phyloP scores from a whole-genome alignment of 2,329 filamentous ascomycete genomes.

The Knoxdaviesia proteae region DNA sequence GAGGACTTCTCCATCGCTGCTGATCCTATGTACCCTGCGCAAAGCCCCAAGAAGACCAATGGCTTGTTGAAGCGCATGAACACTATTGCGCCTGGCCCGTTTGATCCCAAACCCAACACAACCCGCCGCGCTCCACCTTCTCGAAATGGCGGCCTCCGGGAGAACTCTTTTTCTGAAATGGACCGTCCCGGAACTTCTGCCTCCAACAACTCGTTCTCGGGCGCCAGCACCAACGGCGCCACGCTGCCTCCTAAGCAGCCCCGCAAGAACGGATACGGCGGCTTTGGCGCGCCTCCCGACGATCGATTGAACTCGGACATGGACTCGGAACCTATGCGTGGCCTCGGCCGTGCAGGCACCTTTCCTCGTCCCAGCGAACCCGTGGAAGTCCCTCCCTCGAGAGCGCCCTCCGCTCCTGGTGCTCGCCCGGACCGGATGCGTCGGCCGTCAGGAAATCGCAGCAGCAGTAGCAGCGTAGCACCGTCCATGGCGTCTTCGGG shows the following conservation, averaged over 20 bases:
- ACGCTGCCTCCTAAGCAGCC: constrained; percentile 10
- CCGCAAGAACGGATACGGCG: constrained; percentile 33
- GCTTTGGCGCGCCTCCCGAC: constrained; percentile 26
- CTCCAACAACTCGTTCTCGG: constrained; percentile 10
- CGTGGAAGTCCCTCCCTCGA: constrained; percentile 14
- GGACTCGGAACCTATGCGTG: constrained; percentile 4
- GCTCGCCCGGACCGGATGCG: constrained; percentile 19
- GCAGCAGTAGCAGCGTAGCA: not conserved
- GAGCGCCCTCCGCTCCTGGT: constrained; percentile 27
- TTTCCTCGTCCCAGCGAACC: constrained; percentile 22
- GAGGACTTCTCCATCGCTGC: constrained; percentile 12
- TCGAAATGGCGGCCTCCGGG: constrained; percentile 12
- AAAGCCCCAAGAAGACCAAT: constrained; percentile 19
- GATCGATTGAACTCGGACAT: no score
- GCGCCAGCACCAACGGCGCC: constrained; percentile 11
- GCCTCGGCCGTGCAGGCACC: constrained; percentile 27
- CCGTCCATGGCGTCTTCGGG: no score
- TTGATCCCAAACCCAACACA: constrained; percentile 21
- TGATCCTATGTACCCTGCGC: constrained; percentile 22
- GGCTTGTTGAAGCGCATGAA: constrained; percentile 41
- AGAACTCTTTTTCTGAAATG: constrained; percentile 6
- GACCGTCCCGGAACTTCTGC: constrained; percentile 13
- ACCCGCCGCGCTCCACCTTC: no score
- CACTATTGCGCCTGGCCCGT: constrained; percentile 44
- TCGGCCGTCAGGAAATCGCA: constrained; percentile 13